A percentile compares a stretch with the other conserved stretches of the same genome.
Conservation (phyloP, 768 basidiomycete genomes). For the Russula griseocarnosa region DNA sequence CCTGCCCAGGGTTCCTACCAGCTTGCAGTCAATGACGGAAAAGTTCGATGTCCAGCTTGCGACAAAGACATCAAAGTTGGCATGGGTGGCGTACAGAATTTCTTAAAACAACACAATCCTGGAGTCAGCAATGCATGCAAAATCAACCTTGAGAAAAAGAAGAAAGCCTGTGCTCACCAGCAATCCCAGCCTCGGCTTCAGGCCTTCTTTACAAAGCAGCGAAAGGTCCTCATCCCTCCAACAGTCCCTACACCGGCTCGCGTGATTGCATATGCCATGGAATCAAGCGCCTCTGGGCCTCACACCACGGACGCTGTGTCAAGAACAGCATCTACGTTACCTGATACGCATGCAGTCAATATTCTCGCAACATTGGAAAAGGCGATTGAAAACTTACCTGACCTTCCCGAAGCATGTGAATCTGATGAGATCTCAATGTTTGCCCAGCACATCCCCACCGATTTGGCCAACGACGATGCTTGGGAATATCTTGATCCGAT, state of each 20-base stretch:
- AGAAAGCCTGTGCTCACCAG: neutral
- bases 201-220: neutral
- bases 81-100: neutral
- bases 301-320: neutral
- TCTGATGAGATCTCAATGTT: neutral
- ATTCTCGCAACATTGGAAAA: neutral
- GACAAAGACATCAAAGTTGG: neutral
- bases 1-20: too few relatives aligned
- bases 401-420: neutral
- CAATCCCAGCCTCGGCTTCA: neutral
- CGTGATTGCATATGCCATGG: neutral
- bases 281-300: neutral
- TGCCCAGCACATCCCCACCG: neutral
- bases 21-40: neutral
- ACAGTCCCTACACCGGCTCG: neutral
- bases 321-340: neutral
- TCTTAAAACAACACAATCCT: neutral
- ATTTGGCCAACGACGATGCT: neutral
- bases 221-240: neutral
- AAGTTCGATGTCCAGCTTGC: neutral
- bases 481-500: neutral
- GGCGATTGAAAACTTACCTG: neutral
- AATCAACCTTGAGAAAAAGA: neutral
- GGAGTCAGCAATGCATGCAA: neutral
- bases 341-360: neutral